Base-by-base conservation (phyloP, 2,329 filamentous ascomycete genomes). In the Stylonectria norvegica region DNA sequence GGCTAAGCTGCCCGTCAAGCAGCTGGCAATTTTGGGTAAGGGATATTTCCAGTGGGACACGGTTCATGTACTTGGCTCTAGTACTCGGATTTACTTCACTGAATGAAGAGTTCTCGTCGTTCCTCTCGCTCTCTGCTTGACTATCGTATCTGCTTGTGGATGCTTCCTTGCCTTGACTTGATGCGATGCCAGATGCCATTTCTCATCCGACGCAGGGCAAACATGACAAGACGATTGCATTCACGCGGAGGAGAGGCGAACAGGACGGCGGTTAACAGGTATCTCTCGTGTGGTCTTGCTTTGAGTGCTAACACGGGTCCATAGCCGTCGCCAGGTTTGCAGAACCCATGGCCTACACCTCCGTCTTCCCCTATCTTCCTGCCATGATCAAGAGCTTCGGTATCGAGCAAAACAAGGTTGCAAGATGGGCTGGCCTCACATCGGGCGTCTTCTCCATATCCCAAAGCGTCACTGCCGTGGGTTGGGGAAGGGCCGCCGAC, bases 321-420 rank as follows among this genome's bases (percentile, higher is more conserved):
- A 42, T 52, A 89, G 86, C 85, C 60, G 75, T 89, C 68, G 87
- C 85, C 59, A 78, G 86, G 57, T 85, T 91, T 57, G 83, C 86
- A 45, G 86, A 91, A 61, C 86, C 86, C 7, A 67, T 85, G 45
- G 77, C 85, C 6, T 70, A 86, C 53, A 88, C 85, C 11, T 86
- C 83, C 17, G 79, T 87, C 48, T 83, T 83, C 45, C 85, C 84
- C 60, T 76, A 73, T 52, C 72, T 84, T 49, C 86, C 86, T 9
- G 86, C 90, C 64, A 93, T 95, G 86, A 85, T 95, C 41, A 76
- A 83, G 53, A 84, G 81, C 59, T 89, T 94, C 49, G 81, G 85
- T 8, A 72, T 94, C 12, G 72, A 78, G 6, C 75, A 81, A 50
- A 78, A 85, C 52, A 73, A 88, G 31, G 78, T 95, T 17, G 86